A percentile compares a stretch with the other conserved stretches of the same genome.
phyloP scores from a whole-genome alignment of 106 monocot genomes.

The Phalaenopsis aphrodite region DNA sequence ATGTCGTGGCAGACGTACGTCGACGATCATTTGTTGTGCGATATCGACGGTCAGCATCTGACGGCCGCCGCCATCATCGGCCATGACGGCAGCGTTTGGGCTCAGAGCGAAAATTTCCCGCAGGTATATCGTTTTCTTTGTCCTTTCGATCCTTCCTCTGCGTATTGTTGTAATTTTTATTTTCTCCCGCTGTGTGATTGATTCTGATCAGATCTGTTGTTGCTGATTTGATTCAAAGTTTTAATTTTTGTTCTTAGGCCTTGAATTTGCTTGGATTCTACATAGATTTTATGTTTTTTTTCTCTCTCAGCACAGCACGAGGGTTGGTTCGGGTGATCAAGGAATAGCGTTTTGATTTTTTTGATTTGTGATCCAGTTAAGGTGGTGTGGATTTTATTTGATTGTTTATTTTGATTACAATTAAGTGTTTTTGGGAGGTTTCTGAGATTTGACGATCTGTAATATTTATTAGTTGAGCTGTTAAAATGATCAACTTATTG shows the following conservation, averaged over 20 bases:
- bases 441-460: background rate
- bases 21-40: conserved; percentile 18
- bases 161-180: background rate
- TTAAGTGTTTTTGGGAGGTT: background rate
- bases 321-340: no score
- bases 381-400: background rate
- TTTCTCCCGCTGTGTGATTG: background rate
- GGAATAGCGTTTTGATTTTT: no score
- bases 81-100: conserved; percentile 17
- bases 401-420: background rate
- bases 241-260: background rate
- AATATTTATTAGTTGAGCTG: no score
- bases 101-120: conserved; percentile 19
- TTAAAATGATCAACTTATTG: no score
- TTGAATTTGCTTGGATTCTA: background rate
- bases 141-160: background rate
- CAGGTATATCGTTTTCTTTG: conserved; percentile 2
- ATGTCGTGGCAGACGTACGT: conserved; percentile 14
- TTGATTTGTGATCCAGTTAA: background rate
- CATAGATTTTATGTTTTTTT: background rate
- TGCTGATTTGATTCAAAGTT: background rate
- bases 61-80: conserved; percentile 12
- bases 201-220: conserved; percentile 4
- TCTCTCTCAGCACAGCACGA: background rate
- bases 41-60: conserved; percentile 12